Percentiles rank a stretch among this genome's conserved stretches.
phyloP scores from a whole-genome alignment of 176 grass and related monocot species.

The Raddia distichophylla region DNA sequence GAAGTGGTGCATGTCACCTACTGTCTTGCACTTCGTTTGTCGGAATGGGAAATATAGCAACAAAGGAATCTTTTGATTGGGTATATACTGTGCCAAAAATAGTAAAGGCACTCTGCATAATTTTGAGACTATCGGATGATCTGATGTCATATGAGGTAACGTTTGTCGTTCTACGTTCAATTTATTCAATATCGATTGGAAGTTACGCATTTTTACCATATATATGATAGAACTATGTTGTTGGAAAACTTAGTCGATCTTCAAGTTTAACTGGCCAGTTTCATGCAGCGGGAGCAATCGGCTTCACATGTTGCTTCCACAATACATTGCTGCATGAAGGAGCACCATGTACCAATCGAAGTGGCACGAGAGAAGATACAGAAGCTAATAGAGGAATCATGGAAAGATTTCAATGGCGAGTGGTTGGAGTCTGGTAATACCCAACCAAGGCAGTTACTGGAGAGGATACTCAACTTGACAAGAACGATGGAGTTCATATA shows the following conservation, averaged over 20 bases:
- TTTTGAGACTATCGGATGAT: conserved; percentile 1
- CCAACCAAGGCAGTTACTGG: background rate
- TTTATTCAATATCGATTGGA: too few relatives aligned
- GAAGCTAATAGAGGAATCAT: background rate
- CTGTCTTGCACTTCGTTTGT: background rate
- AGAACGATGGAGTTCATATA: conserved; percentile 30
- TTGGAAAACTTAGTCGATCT: too few relatives aligned
- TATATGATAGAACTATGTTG: too few relatives aligned
- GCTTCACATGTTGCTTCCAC: conserved; percentile 13
- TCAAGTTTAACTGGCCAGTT: too few relatives aligned
- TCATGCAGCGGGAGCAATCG: background rate
- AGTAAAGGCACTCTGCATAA: background rate
- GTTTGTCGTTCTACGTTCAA: background rate
- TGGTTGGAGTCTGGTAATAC: background rate
- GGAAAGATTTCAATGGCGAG: conserved; percentile 21
- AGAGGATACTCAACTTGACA: conserved; percentile 6
- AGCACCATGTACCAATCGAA: background rate
- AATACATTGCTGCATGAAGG: conserved; percentile 17
- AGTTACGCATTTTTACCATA: too few relatives aligned
- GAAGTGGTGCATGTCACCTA: background rate
- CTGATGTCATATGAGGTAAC: background rate
- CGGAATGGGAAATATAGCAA: conserved; percentile 10
- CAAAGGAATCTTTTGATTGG: conserved; percentile 32
- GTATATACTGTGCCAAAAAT: background rate
- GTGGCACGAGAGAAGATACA: background rate